Conservation (phyloP, 202 grass and related monocot species). For the Carex arenaria region DNA sequence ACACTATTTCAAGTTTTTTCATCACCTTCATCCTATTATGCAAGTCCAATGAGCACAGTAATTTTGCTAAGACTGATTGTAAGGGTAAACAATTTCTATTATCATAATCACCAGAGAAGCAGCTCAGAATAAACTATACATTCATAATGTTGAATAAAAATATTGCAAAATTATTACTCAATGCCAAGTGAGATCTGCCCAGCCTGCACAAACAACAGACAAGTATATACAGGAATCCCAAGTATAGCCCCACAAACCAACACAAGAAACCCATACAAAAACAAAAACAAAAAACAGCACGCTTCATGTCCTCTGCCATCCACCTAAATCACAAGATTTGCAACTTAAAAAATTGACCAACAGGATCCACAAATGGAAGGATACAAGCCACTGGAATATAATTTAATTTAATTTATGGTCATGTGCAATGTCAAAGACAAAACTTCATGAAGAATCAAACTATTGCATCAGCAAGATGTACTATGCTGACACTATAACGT, state of each 20-base stretch:
- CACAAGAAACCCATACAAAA: constrained; percentile 12
- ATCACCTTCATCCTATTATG: not conserved
- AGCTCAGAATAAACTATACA: not conserved
- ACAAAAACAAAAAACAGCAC: constrained; percentile 6
- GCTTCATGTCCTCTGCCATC: not conserved
- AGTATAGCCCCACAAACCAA: constrained; percentile 19
- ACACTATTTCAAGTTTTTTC: not conserved
- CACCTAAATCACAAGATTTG: not conserved
- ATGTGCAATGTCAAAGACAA: not conserved
- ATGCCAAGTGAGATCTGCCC: not conserved
- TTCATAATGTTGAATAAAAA: not conserved
- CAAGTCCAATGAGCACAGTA: not conserved
- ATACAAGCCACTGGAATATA: not conserved
- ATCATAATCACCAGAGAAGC: not conserved
- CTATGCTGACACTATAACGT: not conserved
- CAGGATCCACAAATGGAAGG: not conserved
- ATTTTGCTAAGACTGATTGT: not conserved
- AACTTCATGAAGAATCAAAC: not conserved
- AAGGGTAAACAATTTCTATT: not conserved
- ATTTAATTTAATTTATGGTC: not conserved
- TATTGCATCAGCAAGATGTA: constrained; percentile 1
- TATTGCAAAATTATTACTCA: not conserved
- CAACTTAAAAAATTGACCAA: not conserved
- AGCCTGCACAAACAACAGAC: not conserved
- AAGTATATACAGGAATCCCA: constrained; percentile 22